Evolutionary conservation across 305 asterid genomes (phyloP).

Genomic region (Fraxinus sp.): DNA sequence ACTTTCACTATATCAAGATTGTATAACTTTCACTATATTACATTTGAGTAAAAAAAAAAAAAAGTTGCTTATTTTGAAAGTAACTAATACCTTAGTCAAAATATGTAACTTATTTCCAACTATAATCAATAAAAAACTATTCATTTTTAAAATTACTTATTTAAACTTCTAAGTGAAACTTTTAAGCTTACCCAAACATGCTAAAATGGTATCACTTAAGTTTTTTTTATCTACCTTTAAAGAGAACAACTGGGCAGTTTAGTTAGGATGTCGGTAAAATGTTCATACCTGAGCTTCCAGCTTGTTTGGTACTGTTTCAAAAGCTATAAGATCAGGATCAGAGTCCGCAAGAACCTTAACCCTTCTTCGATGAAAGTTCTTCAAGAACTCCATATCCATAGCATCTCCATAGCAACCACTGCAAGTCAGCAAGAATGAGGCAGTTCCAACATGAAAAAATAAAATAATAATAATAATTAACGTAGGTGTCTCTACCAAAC

Average conservation of each 20-base stretch:
- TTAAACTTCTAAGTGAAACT: background rate
- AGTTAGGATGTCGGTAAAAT: background rate
- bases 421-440: conserved; percentile 18
- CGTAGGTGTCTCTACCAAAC: background rate
- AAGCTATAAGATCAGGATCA: conserved; percentile 88
- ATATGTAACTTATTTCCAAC: background rate
- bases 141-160: background rate
- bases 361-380: conserved; percentile 85
- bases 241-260: conserved; percentile 8
- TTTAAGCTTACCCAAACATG: background rate
- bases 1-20: background rate
- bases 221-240: background rate
- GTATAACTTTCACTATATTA: background rate
- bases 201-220: background rate
- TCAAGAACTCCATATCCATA: conserved; percentile 64
- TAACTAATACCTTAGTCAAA: background rate
- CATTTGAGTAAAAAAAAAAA: background rate
- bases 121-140: background rate
- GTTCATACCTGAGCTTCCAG: conserved; percentile 81
- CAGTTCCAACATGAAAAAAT: background rate
- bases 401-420: conserved; percentile 91
- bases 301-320: conserved; percentile 93
- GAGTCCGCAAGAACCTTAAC: conserved; percentile 85
- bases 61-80: background rate
- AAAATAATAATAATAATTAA: background rate